Conservation (phyloP, 129 eudicot species). For the Tagetes patula region DNA sequence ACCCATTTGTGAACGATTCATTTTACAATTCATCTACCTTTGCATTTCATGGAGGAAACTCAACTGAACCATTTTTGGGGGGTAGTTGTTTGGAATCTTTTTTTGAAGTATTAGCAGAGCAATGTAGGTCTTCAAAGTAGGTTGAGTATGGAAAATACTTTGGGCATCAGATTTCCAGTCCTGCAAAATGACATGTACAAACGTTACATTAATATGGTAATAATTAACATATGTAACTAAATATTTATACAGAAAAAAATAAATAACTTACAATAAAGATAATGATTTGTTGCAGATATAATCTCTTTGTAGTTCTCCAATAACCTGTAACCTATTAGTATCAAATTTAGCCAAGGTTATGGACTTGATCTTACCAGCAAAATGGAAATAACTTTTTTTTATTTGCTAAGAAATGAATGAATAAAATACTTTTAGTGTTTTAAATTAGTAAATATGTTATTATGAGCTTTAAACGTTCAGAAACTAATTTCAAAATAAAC, state of each 20-base stretch:
- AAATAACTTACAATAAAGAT: neutral
- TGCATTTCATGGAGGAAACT: constrained; percentile 48
- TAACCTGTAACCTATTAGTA: no score
- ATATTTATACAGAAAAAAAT: neutral
- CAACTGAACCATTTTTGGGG: constrained; percentile 53
- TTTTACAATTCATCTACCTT: constrained; percentile 28
- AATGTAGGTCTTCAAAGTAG: constrained; percentile 67
- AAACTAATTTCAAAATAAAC: no score
- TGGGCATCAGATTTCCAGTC: constrained; percentile 78
- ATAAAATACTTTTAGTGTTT: no score
- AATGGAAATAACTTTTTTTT: no score
- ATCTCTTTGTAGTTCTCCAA: no score
- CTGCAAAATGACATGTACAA: constrained; percentile 31
- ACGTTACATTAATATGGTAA: neutral
- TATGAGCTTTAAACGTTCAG: no score
- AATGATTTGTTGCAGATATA: neutral
- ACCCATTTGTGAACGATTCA: no score
- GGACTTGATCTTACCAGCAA: no score
- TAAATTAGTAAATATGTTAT: no score
- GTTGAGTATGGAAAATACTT: constrained; percentile 82
- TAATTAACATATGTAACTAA: neutral
- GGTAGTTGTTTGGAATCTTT: constrained; percentile 28
- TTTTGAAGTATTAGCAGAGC: constrained; percentile 46
- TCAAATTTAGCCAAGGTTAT: no score
- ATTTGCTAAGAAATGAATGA: no score